Evolutionary conservation across 2,329 filamentous ascomycete genomes (phyloP).

Genomic region (Rugonectria rugulosa): DNA sequence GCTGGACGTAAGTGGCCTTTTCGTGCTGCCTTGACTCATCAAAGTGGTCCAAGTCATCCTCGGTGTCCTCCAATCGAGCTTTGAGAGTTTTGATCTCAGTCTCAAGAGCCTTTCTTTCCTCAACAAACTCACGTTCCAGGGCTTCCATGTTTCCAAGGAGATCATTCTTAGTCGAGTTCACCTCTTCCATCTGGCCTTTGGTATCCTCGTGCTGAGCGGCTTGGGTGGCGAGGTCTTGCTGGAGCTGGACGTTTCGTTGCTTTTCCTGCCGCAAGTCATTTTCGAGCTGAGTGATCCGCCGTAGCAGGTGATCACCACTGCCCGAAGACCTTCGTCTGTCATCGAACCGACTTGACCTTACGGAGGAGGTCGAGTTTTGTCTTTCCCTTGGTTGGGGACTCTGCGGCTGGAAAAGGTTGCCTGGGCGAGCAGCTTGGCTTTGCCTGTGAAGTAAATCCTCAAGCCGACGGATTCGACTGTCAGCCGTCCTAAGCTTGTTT

Average conservation of each 20-base stretch:
- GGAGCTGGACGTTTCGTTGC: slow-evolving; percentile 69
- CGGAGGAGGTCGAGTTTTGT: slow-evolving; percentile 57
- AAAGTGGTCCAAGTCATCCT: slow-evolving; percentile 89
- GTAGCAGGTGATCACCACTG: slow-evolving; percentile 54
- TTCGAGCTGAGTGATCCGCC: slow-evolving; percentile 72
- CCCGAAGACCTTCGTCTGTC: slow-evolving; percentile 57
- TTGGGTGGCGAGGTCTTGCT: slow-evolving; percentile 72
- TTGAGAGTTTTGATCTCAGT: slow-evolving; percentile 80
- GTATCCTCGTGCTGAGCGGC: slow-evolving; percentile 66
- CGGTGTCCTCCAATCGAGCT: slow-evolving; percentile 82
- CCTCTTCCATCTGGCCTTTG: slow-evolving; percentile 79
- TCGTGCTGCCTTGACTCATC: slow-evolving; percentile 86
- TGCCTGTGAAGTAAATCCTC: slow-evolving; percentile 94
- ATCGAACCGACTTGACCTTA: slow-evolving; percentile 53
- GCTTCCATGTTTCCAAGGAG: slow-evolving; percentile 94
- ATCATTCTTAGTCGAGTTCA: slow-evolving; percentile 90
- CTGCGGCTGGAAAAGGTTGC: slow-evolving; percentile 62
- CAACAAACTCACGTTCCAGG: slow-evolving; percentile 85
- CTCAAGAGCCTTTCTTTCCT: slow-evolving; percentile 84
- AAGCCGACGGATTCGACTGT: slow-evolving; percentile 87
- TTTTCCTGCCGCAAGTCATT: slow-evolving; percentile 78
- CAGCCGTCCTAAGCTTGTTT: slow-evolving; percentile 79
- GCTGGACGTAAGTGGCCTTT: slow-evolving; percentile 73
- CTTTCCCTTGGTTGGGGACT: slow-evolving; percentile 56
- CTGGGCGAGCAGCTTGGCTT: slow-evolving; percentile 64